Evolutionary conservation across 2,329 filamentous ascomycete species (phyloP).

Genomic region (Hypoxylon sp.): DNA sequence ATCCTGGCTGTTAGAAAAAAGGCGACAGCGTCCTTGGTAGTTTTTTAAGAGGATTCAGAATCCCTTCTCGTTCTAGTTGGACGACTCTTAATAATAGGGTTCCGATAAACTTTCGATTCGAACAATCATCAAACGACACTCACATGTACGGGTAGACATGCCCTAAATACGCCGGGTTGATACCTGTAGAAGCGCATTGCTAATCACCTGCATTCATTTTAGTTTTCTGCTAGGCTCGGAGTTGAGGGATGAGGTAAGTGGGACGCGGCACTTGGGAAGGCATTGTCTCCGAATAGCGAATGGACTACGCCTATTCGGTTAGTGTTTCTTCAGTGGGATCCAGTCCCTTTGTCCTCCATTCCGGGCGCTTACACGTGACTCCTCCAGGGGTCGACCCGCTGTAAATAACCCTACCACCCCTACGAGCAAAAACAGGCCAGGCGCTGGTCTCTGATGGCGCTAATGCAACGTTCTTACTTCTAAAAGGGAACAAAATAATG

Average conservation of each 20-base stretch:
- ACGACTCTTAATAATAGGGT: slow-evolving; percentile 1
- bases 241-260: slow-evolving; percentile 18
- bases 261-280: slow-evolving; percentile 34
- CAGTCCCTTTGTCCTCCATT: slow-evolving; percentile 30
- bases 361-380: slow-evolving; percentile 35
- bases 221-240: slow-evolving; percentile 30
- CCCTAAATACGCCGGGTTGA: slow-evolving; percentile 13
- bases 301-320: slow-evolving; percentile 15
- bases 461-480: slow-evolving; percentile 37
- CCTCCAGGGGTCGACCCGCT: slow-evolving; percentile 15
- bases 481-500: slow-evolving; percentile 25
- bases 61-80: not conserved
- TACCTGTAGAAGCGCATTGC: slow-evolving; percentile 30
- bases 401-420: slow-evolving; percentile 22
- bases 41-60: not conserved
- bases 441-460: slow-evolving; percentile 33
- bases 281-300: slow-evolving; percentile 31
- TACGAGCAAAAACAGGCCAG: slow-evolving; percentile 19
- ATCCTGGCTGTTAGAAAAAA: not conserved
- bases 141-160: slow-evolving; percentile 15
- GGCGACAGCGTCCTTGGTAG: not conserved
- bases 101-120: slow-evolving; percentile 3
- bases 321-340: slow-evolving; percentile 28
- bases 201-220: slow-evolving; percentile 30
- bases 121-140: slow-evolving; percentile 13